Evolutionary conservation across 176 grass and related monocot genomes (phyloP), one percentile per base, ranked within the genome.

Genomic region (Ensete glaucum): DNA sequence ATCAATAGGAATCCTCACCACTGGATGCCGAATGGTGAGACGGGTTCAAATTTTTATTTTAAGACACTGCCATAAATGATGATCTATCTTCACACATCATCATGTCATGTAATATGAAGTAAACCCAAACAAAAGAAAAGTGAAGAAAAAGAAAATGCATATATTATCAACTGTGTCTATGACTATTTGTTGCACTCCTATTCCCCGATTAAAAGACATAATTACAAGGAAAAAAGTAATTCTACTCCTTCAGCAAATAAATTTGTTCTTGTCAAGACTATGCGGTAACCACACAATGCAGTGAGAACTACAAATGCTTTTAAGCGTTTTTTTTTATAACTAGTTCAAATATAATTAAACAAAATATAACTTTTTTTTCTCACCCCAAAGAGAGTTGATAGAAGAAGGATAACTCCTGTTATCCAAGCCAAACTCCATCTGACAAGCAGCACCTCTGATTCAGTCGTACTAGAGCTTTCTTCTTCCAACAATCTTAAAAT

Each of bases 341-440:
- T 23, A 67, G 68, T 69, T 62, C 9, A 53, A 64, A 52, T 49
- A 75, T 51, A 9, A 67, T 79, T 75, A 71, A 25, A 50, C 72
- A 49, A 51, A 52, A 80, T 50, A 62, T 26, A 75, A 15, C 43
- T 56, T 13, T 64, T 48, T 65, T 58, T 72, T 52, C 88, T 93
- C 74, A 99, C 95, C 95, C 95, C 95, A 9, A 99, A 85, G 74
- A 99, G 50, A 76, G 88, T 94, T 50, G 90, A 94, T 69, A 99
- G 73, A 56, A 99, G 78, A 74, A 99, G 76, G 74, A 99, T 99
- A 83, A 99, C 74, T 67, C 88, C 88, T n/a, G 88, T 99, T 84
- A 89, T 99, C 90, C 90, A 99, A 54, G 95, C 95, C 78, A 99
- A 88, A 82, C 72, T 94, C 59, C 67, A 80, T 56, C 90, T 88